Conservation (phyloP, 2,329 filamentous ascomycete species). For the Thermoascus crustaceus region DNA sequence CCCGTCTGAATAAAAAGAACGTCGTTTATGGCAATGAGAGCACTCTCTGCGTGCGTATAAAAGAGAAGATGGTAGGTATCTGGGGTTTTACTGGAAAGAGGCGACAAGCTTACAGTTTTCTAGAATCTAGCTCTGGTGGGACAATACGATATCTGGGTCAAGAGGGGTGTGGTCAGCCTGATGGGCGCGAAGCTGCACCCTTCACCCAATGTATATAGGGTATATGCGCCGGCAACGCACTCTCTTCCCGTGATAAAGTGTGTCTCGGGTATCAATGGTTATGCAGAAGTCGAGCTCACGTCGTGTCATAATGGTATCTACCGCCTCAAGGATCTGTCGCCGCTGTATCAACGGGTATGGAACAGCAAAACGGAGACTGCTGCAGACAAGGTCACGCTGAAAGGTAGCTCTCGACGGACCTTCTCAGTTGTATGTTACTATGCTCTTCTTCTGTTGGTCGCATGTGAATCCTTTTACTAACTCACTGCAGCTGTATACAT, state of each 20-base stretch:
- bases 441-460: not conserved
- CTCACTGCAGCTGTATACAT: constrained; percentile 29
- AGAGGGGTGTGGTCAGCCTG: constrained; percentile 47
- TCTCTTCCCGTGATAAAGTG: constrained; percentile 47
- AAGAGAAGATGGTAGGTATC: constrained; percentile 29
- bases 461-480: not conserved
- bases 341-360: constrained; percentile 49
- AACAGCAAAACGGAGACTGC: constrained; percentile 28
- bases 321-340: constrained; percentile 40
- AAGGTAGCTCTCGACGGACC: constrained; percentile 24
- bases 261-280: constrained; percentile 31
- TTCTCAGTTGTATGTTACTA: constrained; percentile 33
- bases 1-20: constrained; percentile 26
- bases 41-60: constrained; percentile 32
- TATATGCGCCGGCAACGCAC: constrained; percentile 50
- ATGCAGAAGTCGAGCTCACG: constrained; percentile 42
- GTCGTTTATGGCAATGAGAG: constrained; percentile 31
- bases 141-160: constrained; percentile 50
- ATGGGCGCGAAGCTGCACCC: constrained; percentile 51
- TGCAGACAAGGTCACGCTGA: constrained; percentile 25
- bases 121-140: constrained; percentile 42
- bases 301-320: constrained; percentile 39
- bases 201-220: constrained; percentile 35
- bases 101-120: constrained; percentile 11
- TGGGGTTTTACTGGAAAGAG: not conserved